Evolutionary conservation across 1,284 basidiomycete genomes (phyloP), one percentile per base, ranked within the genome.

Genomic region (Malassezia sympodialis): DNA sequence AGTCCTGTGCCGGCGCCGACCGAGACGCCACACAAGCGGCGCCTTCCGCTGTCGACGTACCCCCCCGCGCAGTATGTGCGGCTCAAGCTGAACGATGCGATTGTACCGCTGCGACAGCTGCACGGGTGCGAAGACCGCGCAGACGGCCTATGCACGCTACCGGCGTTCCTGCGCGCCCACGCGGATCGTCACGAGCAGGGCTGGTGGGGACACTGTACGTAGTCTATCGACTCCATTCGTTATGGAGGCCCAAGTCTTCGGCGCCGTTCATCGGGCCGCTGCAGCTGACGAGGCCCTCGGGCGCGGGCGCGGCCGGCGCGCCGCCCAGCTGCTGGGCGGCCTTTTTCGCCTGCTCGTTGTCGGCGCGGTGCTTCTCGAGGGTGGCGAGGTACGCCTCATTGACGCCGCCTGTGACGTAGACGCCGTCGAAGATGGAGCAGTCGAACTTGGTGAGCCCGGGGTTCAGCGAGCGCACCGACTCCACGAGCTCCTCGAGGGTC

Each of bases 341-440:
- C 43, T 62, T 60, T 44, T 74, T 77, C 19, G 57, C 40, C 77
- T 90, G 90, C 31, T 83, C 82, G 69, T 89, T 88, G 73, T 98
- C 93, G 45, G 85, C 85, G 27, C 94, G 82, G 52, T 89, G 72
- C 42, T 77, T 78, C 76, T 96, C 88, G 42, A 99, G 75, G 59
- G 83, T 78, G 32, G 79, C 76, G 46, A 99, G 80, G 78, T 98
- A 98, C 49, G 76, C 79, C 65, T 88, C 86, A 66, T 90, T 85
- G 24, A 99, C 87, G n/a, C 87, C 87, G 28, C 94, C 93, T 1
- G 94, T 98, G 51, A 96, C 83, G 76, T 99, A 99, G 73, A 93
- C 82, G 51, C 94, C 94, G 23, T 88, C 90, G 77, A 98, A 99
- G 37, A 99, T 93, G 14, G 91, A 96, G 77, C 91, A 96, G 75